phyloP scores from a whole-genome alignment of 139 green algal genomes.

The Micromonas commoda region DNA sequence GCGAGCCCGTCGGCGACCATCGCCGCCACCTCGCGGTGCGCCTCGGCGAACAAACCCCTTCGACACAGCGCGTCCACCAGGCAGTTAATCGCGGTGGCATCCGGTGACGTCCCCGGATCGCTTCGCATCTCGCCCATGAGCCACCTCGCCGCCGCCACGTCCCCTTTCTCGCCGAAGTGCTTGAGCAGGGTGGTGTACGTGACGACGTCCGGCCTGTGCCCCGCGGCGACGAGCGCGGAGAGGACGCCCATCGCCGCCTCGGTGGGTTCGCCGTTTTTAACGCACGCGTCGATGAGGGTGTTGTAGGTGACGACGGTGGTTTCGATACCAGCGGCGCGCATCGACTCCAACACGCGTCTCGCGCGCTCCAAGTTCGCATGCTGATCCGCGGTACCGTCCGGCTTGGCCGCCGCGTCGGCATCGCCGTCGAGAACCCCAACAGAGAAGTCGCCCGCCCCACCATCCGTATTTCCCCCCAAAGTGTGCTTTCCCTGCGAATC shows the following conservation, averaged over 20 bases:
- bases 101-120: neutral
- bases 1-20: conserved; percentile 1
- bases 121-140: neutral
- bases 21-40: neutral
- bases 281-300: conserved; percentile 37
- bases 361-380: neutral
- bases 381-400: too few species aligned
- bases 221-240: neutral
- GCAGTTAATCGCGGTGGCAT: conserved; percentile 29
- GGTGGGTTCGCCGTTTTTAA: neutral
- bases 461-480: too few species aligned
- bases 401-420: neutral
- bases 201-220: neutral
- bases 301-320: conserved; percentile 39
- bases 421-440: too few species aligned
- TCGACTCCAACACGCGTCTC: conserved; percentile 27
- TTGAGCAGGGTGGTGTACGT: conserved; percentile 32
- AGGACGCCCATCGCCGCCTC: neutral
- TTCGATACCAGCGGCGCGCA: conserved; percentile 25
- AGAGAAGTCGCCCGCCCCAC: neutral
- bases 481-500: too few species aligned
- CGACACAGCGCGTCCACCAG: conserved; percentile 30
- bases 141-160: neutral
- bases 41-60: neutral
- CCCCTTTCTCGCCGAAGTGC: neutral